A percentile compares a stretch with the other conserved stretches of the same genome.
Evolutionary conservation across 73 alveolate species (phyloP).

Genomic region (Paramecium caudatum): DNA sequence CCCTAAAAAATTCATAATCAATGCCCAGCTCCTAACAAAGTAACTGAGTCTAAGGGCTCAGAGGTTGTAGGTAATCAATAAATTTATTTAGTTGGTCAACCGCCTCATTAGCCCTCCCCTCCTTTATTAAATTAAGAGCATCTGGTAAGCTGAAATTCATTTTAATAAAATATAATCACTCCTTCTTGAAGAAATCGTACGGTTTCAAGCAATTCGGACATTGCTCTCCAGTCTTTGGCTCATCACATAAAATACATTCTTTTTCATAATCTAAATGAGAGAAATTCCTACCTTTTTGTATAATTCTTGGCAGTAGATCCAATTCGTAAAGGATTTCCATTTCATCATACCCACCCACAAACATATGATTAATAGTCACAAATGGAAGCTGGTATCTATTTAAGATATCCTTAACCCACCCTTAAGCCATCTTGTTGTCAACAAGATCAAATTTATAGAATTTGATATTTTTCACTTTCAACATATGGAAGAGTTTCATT

Average conservation of each 20-base stretch:
- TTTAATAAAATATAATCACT: slow-evolving; percentile 46
- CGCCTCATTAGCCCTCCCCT: slow-evolving; percentile 50
- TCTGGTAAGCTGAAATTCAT: slow-evolving; percentile 52
- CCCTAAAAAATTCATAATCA: slow-evolving; percentile 44
- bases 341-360: slow-evolving; percentile 58
- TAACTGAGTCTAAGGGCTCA: slow-evolving; percentile 45
- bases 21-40: slow-evolving; percentile 9
- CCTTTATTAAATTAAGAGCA: slow-evolving; percentile 38
- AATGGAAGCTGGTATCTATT: slow-evolving; percentile 24
- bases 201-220: slow-evolving; percentile 21
- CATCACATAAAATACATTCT: slow-evolving; percentile 10
- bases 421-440: slow-evolving; percentile 52
- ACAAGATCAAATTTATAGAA: slow-evolving; percentile 59
- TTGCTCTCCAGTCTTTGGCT: background rate
- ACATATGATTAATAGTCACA: background rate
- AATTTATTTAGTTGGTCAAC: slow-evolving; percentile 47
- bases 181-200: slow-evolving; percentile 20
- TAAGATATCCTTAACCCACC: slow-evolving; percentile 52
- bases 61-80: slow-evolving; percentile 44
- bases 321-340: background rate
- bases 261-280: background rate
- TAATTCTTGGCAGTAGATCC: background rate
- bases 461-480: slow-evolving; percentile 19
- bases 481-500: slow-evolving; percentile 3
- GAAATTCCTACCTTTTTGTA: slow-evolving; percentile 27